Evolutionary conservation across 768 basidiomycete species (phyloP), one percentile per base, ranked within the genome.

Genomic region (Hysterangium stoloniferum): DNA sequence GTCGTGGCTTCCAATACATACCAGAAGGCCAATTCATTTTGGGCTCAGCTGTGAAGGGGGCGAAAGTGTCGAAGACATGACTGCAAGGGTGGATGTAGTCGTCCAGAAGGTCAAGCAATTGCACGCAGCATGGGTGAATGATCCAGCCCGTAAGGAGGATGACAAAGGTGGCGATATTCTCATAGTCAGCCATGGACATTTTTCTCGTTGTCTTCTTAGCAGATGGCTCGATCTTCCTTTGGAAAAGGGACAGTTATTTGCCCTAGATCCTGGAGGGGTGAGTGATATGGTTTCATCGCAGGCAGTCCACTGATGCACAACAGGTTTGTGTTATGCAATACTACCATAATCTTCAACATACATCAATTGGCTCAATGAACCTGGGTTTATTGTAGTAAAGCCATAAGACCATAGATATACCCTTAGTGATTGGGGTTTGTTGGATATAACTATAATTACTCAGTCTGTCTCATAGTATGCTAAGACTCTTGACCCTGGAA

Each of bases 41-140:
- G 32, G 15, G 12, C 31, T 28, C 50, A 64, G 63, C 6, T 73
- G 72, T 48, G 70, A 71, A 12, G 65, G 64, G 7, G 73, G 73
- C 41, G 73, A 74, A 54, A 63, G 59, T 20, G 64, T 67, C 9
- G 59, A 71, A 56, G 62, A 73, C 46, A 71, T 74, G 66, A 59
- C 60, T 9, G 65, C 63, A 27, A 56, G 73, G 27, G 69, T 69
- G 22, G 73, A 74, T 52, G 50, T 59, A 32, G 67, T 71, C 15
- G 40, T 54, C 20, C 29, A 53, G n/a, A n/a, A 12, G 8, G 37
- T 54, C 19, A 54, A 54, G 24, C 20, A 41, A 9, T 52, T 52
- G 12, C 53, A 54, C 27, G 20, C 13, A 19, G 51, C 17, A 12
- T 54, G 53, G 53, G 28, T 40, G 8, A 37, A 54, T 36, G 31